Evolutionary conservation across 495 filamentous ascomycete genomes (phyloP).

Genomic region (Penicillium maclennaniae): DNA sequence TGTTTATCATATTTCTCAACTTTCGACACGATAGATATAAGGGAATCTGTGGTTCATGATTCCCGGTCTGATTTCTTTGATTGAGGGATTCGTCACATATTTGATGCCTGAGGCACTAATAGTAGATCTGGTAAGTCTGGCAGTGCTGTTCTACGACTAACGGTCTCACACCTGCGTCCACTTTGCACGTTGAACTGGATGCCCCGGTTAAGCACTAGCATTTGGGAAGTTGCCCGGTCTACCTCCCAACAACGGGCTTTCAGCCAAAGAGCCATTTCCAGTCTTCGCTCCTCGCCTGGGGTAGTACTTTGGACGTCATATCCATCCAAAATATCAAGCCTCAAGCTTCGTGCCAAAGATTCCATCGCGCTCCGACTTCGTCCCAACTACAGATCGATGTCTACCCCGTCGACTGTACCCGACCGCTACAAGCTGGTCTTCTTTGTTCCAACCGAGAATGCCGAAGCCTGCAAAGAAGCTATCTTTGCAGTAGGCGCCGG

Average conservation of each 20-base stretch:
- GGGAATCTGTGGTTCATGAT: not conserved
- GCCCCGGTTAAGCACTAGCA: not conserved
- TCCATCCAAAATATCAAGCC: not conserved
- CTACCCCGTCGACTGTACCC: constrained; percentile 10
- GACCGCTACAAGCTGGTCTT: constrained; percentile 50
- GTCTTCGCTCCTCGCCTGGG: not conserved
- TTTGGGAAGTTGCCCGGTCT: not conserved
- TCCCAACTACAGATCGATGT: constrained; percentile 6
- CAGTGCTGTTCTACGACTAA: not conserved
- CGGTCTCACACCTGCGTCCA: not conserved
- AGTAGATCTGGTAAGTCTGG: not conserved
- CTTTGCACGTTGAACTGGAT: not conserved
- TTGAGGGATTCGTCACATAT: not conserved
- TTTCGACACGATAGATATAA: not conserved
- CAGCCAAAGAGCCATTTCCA: not conserved
- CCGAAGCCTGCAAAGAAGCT: constrained; percentile 44
- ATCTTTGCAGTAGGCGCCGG: constrained; percentile 45
- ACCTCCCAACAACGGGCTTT: not conserved
- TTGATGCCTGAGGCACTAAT: constrained; percentile 1
- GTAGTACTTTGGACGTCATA: not conserved
- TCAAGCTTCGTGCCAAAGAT: not conserved
- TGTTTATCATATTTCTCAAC: constrained; percentile 11
- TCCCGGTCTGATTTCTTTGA: not conserved
- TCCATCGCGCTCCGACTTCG: not conserved
- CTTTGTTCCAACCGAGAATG: constrained; percentile 39